Conservation (phyloP, 768 basidiomycete genomes). For the Pulveroboletus sp. region DNA sequence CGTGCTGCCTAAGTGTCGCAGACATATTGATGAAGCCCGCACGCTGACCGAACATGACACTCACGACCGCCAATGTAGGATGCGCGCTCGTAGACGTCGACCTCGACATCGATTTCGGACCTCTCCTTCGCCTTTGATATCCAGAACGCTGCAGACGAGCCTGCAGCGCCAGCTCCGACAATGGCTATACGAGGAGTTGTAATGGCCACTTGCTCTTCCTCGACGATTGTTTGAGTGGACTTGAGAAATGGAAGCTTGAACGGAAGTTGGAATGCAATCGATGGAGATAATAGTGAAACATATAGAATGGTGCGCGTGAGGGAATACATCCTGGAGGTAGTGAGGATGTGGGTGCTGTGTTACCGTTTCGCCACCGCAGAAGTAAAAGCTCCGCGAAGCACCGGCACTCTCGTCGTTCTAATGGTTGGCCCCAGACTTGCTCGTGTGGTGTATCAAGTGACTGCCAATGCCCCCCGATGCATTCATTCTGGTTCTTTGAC, state of each 20-base stretch:
- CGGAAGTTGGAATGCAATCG: slow-evolving; percentile 40
- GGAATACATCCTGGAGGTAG: slow-evolving; percentile 11
- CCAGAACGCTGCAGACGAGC: slow-evolving; percentile 81
- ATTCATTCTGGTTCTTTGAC: slow-evolving; percentile 10
- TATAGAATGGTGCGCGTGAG: slow-evolving; percentile 14
- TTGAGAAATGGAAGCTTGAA: slow-evolving; percentile 57
- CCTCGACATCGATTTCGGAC: slow-evolving; percentile 61
- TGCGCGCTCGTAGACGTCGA: slow-evolving; percentile 81
- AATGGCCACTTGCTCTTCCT: slow-evolving; percentile 17
- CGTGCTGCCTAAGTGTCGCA: slow-evolving; percentile 57
- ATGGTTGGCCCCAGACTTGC: slow-evolving; percentile 3
- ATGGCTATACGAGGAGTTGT: slow-evolving; percentile 65
- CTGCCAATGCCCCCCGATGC: slow-evolving; percentile 5
- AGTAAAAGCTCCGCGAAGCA: neutral
- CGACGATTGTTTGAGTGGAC: slow-evolving; percentile 22
- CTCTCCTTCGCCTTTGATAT: slow-evolving; percentile 73
- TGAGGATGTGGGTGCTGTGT: neutral
- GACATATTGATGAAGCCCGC: slow-evolving; percentile 1
- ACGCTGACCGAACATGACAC: slow-evolving; percentile 30
- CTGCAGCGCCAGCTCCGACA: slow-evolving; percentile 87
- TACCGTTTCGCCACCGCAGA: too few species aligned
- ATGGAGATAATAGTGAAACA: slow-evolving; percentile 19
- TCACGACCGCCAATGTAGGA: slow-evolving; percentile 80
- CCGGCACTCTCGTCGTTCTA: neutral
- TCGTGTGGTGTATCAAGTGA: neutral